Evolutionary conservation across 2,329 filamentous ascomycete species (phyloP).

Genomic region (Didymella segeticola): DNA sequence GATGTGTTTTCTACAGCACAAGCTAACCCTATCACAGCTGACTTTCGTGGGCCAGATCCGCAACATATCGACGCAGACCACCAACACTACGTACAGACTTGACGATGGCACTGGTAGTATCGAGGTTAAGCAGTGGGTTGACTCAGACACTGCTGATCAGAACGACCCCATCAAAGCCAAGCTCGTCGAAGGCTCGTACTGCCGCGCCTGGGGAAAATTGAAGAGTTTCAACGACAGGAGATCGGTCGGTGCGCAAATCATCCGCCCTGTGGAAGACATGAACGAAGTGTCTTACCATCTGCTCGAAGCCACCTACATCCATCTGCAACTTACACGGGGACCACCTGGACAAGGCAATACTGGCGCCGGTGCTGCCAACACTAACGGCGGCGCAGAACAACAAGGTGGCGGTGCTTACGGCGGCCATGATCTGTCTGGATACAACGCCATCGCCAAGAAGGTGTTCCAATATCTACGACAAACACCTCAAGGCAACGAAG

Average conservation of each 20-base stretch:
- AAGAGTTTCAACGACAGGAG: constrained; percentile 85
- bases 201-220: constrained; percentile 83
- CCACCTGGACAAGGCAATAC: constrained; percentile 59
- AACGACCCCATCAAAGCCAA: constrained; percentile 57
- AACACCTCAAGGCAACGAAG: constrained; percentile 77
- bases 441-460: constrained; percentile 66
- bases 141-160: constrained; percentile 62
- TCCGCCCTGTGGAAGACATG: constrained; percentile 80
- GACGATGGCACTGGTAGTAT: constrained; percentile 94
- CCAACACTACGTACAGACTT: constrained; percentile 89
- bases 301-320: constrained; percentile 86
- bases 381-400: constrained; percentile 31
- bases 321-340: constrained; percentile 81
- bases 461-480: constrained; percentile 75
- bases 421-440: constrained; percentile 44
- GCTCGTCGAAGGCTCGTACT: constrained; percentile 77
- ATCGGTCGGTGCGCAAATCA: constrained; percentile 79
- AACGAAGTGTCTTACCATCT: constrained; percentile 95
- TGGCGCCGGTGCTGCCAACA: constrained; percentile 46
- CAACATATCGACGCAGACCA: constrained; percentile 82
- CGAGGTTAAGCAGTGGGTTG: constrained; percentile 89
- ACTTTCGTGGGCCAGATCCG: constrained; percentile 92
- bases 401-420: constrained; percentile 41
- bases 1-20: neutral
- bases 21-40: constrained; percentile 59